A percentile compares a stretch with the other conserved stretches of the same genome.
Conservation (phyloP, 495 filamentous ascomycete species). For the Penicillium cinerascens region DNA sequence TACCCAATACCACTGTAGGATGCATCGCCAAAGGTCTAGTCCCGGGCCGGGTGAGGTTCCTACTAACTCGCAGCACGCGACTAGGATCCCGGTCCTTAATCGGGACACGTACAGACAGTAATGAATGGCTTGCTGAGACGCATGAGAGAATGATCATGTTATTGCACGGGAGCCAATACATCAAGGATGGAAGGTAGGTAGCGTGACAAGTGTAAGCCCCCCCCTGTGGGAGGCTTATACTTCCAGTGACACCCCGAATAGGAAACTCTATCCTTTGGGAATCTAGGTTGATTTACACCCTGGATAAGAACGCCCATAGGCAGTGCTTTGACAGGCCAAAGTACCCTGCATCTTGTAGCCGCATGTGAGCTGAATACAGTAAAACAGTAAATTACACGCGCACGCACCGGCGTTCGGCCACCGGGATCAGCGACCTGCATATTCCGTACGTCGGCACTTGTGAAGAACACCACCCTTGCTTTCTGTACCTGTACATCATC, state of each 20-base stretch:
- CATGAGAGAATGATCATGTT: neutral
- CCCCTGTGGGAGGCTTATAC: neutral
- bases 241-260: neutral
- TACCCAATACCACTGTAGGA: neutral
- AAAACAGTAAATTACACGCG: constrained; percentile 14
- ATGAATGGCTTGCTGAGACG: neutral
- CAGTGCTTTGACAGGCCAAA: neutral
- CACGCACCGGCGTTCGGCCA: constrained; percentile 23
- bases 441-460: constrained; percentile 5
- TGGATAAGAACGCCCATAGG: too few relatives aligned
- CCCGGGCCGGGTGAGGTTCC: constrained; percentile 3
- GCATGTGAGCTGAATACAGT: too few relatives aligned
- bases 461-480: constrained; percentile 6
- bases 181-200: too few relatives aligned
- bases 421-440: constrained; percentile 15
- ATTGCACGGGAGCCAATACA: neutral
- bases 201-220: neutral
- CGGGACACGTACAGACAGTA: neutral
- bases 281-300: neutral
- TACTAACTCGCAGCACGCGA: constrained; percentile 12
- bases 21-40: neutral
- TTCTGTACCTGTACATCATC: neutral
- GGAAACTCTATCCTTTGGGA: neutral
- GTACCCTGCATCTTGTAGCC: constrained; percentile 14
- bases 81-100: constrained; percentile 4